phyloP scores from a whole-genome alignment of 805 yeast genomes.

The Sugiyamaella valdiviana region DNA sequence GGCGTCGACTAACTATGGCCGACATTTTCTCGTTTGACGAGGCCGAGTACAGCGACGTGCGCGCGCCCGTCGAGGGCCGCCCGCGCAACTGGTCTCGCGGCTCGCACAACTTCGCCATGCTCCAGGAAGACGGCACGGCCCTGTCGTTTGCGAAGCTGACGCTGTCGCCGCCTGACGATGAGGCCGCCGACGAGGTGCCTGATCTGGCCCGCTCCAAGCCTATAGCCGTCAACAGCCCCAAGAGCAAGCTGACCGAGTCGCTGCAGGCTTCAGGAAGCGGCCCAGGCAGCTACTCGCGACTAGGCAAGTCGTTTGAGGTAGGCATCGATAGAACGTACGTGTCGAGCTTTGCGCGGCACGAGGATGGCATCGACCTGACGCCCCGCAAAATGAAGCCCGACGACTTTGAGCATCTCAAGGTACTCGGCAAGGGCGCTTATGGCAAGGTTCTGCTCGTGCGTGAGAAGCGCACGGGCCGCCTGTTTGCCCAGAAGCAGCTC shows the following conservation, averaged over 20 bases:
- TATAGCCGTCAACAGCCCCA: slow-evolving; percentile 4
- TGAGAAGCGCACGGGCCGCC: slow-evolving; percentile 51
- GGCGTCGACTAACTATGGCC: slow-evolving; percentile 19
- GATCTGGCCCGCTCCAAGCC: slow-evolving; percentile 1
- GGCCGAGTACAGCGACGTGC: slow-evolving; percentile 15
- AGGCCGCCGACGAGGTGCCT: neutral
- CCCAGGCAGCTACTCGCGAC: slow-evolving; percentile 20
- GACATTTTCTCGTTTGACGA: slow-evolving; percentile 28
- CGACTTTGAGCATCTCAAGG: slow-evolving; percentile 71
- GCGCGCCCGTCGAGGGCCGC: neutral
- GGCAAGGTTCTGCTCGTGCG: slow-evolving; percentile 79
- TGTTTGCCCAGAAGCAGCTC: slow-evolving; percentile 83
- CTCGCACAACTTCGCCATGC: slow-evolving; percentile 9
- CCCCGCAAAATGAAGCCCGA: slow-evolving; percentile 24
- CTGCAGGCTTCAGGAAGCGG: neutral
- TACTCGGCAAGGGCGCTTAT: slow-evolving; percentile 81
- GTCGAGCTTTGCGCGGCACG: slow-evolving; percentile 22
- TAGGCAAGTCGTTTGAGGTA: slow-evolving; percentile 49
- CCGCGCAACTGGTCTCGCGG: slow-evolving; percentile 1
- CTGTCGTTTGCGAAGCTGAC: neutral
- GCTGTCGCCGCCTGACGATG: slow-evolving; percentile 4
- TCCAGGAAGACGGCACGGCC: slow-evolving; percentile 7
- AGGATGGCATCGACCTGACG: neutral
- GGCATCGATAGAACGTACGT: slow-evolving; percentile 39
- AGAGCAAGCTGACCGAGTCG: slow-evolving; percentile 5